These are phyloP conservation scores for Cymbopogon citratus DNA, from an alignment of 176 grass and related monocot species.

Conservation along the genomic window DNA sequence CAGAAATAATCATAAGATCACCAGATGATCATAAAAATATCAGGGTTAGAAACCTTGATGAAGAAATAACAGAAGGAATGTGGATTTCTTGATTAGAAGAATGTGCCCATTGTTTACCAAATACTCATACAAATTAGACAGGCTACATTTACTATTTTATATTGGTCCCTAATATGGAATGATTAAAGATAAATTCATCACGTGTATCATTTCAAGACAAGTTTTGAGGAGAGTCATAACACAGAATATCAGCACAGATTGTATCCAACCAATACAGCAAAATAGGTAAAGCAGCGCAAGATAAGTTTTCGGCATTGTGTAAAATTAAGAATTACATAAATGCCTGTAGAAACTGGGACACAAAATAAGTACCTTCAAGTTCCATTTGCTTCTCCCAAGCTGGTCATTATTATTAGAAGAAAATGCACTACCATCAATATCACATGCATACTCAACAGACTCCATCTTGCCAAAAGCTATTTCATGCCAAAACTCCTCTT, in stretches of 20 bases:
- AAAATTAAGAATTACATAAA: background rate
- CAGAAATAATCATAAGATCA: slow-evolving; percentile 15
- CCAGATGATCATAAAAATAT: background rate
- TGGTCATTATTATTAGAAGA: slow-evolving; percentile 76
- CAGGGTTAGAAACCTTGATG: slow-evolving; percentile 3
- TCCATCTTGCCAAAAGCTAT: slow-evolving; percentile 93
- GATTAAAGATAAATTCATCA: background rate
- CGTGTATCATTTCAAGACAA: background rate
- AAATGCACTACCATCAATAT: slow-evolving; percentile 90
- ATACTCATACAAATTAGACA: background rate
- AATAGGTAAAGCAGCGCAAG: background rate
- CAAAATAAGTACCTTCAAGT: slow-evolving; percentile 68
- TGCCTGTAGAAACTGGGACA: slow-evolving; percentile 1
- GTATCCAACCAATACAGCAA: slow-evolving; percentile 13
- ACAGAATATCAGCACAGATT: background rate
- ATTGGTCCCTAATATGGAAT: background rate
- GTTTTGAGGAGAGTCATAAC: background rate
- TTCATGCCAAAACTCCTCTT: slow-evolving; percentile 99
- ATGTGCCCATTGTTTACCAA: background rate
- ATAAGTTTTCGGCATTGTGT: background rate
- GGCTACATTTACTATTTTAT: background rate
- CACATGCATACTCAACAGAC: slow-evolving; percentile 96
- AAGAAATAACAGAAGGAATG: slow-evolving; percentile 21
- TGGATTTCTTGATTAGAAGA: background rate
- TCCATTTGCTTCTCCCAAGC: slow-evolving; percentile 89